Evolutionary conservation across 202 grass and related monocot genomes (phyloP).

Genomic region (Panicum virgatum): DNA sequence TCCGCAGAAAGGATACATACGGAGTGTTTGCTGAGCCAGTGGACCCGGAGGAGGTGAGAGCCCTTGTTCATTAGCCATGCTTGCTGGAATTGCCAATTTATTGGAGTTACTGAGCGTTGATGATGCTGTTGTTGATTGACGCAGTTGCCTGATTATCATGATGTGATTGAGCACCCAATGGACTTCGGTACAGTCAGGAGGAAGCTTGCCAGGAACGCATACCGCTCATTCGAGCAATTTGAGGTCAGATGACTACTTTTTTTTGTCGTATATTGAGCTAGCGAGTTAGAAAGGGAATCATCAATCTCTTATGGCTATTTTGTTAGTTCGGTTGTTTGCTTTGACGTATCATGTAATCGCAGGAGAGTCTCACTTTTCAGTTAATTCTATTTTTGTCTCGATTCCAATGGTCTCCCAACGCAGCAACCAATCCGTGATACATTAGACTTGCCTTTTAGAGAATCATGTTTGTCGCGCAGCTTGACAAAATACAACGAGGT

Average conservation of each 20-base stretch:
- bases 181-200: conserved; percentile 88
- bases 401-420: conserved; percentile 3
- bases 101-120: conserved; percentile 28
- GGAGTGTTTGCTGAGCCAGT: conserved; percentile 91
- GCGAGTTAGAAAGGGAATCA: background rate
- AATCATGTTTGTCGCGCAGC: background rate
- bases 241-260: conserved; percentile 58
- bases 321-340: conserved; percentile 18
- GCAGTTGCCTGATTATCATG: conserved; percentile 94
- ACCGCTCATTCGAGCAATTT: conserved; percentile 91
- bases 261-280: conserved; percentile 6
- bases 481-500: conserved; percentile 15
- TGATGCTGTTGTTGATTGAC: conserved; percentile 35
- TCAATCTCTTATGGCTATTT: background rate
- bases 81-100: conserved; percentile 35
- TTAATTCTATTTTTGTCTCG: conserved; percentile 46
- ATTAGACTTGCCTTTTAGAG: conserved; percentile 15
- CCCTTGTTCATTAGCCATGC: conserved; percentile 18
- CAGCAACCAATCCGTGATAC: background rate
- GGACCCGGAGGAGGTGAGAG: conserved; percentile 76
- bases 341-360: background rate
- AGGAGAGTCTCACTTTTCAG: conserved; percentile 10
- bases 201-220: conserved; percentile 80
- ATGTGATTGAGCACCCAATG: conserved; percentile 98
- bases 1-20: conserved; percentile 90